These are phyloP conservation scores for Coelastrella sp. DNA, from an alignment of 139 green algal species.

Conservation along the genomic window DNA sequence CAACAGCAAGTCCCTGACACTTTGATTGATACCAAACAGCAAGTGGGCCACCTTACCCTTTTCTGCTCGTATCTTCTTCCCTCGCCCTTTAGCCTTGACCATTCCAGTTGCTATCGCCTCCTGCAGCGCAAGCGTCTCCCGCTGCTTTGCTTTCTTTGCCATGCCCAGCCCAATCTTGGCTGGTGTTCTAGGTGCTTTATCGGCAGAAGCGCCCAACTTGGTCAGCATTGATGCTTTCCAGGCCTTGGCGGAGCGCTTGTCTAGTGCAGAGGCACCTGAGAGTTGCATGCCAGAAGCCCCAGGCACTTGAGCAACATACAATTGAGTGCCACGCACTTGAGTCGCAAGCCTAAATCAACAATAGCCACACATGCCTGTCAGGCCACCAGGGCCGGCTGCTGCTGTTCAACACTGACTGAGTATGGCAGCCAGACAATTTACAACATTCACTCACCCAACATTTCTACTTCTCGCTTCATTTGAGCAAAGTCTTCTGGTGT, in stretches of 20 bases:
- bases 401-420: background rate
- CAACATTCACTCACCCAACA: slow-evolving; percentile 57
- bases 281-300: background rate
- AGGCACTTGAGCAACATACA: background rate
- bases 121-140: slow-evolving; percentile 62
- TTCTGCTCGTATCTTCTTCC: slow-evolving; percentile 65
- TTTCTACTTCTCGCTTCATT: slow-evolving; percentile 70
- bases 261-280: slow-evolving; percentile 63
- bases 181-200: slow-evolving; percentile 56
- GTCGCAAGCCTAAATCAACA: background rate
- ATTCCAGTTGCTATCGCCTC: slow-evolving; percentile 77
- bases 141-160: slow-evolving; percentile 58
- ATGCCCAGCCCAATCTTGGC: slow-evolving; percentile 64
- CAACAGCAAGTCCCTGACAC: no score
- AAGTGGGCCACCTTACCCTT: slow-evolving; percentile 26
- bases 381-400: background rate
- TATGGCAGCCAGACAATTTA: no score
- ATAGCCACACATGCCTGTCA: no score
- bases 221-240: slow-evolving; percentile 69
- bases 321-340: background rate
- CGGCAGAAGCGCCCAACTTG: slow-evolving; percentile 62
- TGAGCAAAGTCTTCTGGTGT: slow-evolving; percentile 60
- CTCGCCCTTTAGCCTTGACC: slow-evolving; percentile 66
- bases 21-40: no score
- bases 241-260: slow-evolving; percentile 69